Evolutionary conservation across 2,329 filamentous ascomycete genomes (phyloP).

Genomic region (Fusarium sp.): DNA sequence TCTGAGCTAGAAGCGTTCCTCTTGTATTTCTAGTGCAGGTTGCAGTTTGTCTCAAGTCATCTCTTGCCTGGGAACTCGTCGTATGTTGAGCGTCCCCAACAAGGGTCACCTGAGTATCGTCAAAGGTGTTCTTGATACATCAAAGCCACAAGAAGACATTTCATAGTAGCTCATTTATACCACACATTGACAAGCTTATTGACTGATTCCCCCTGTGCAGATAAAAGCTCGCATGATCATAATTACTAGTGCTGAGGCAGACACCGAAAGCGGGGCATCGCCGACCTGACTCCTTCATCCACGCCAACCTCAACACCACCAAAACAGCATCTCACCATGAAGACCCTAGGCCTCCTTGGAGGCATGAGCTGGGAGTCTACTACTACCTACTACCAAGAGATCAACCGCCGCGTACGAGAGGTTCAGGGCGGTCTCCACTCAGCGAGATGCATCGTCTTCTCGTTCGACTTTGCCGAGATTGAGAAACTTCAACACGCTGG

Average conservation of each 20-base stretch:
- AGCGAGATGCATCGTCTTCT: conserved; percentile 35
- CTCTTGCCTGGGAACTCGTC: background rate
- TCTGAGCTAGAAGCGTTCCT: background rate
- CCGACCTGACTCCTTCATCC: background rate
- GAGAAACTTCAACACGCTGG: conserved; percentile 30
- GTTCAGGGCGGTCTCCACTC: conserved; percentile 41
- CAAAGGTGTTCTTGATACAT: too few species aligned
- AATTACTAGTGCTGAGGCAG: background rate
- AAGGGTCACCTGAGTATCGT: background rate
- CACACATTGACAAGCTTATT: background rate
- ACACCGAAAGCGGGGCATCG: background rate
- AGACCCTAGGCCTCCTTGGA: conserved; percentile 42
- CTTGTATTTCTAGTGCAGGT: background rate
- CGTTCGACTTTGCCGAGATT: conserved; percentile 43
- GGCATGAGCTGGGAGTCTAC: conserved; percentile 47
- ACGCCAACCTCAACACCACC: background rate
- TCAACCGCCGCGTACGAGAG: conserved; percentile 40
- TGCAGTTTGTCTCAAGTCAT: background rate
- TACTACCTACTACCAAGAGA: conserved; percentile 42
- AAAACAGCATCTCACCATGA: conserved; percentile 26
- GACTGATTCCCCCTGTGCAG: background rate
- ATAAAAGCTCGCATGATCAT: background rate
- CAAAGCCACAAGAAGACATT: too few species aligned
- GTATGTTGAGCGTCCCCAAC: background rate
- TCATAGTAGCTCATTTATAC: background rate